Base-by-base conservation (phyloP, 768 basidiomycete species). In the Kwoniella bestiolae region DNA sequence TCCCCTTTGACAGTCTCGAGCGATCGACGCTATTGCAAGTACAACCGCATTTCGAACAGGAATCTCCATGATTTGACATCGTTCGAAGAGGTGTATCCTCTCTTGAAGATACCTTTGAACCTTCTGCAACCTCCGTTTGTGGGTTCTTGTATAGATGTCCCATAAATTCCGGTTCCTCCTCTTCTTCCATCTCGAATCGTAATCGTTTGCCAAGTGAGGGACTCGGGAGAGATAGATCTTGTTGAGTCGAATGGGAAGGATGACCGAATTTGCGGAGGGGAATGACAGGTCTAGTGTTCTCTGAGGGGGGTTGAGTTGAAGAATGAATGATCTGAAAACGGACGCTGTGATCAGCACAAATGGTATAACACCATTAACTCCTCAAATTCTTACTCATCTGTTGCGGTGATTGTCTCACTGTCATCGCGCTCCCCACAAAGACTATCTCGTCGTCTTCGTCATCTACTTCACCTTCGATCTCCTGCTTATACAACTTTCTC, bases 381-480 rank as follows among this genome's bases (percentile, higher is more conserved):
- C n/a, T n/a, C n/a, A n/a, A n/a, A n/a, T n/a, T n/a, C n/a, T n/a
- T n/a, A 38, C 35, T 38, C 18, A 41, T 18, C 12, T 41, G 12
- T 41, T 18, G 12, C 12, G 38, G 18, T 2, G 38, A 1, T 1
- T 11, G 0, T 1, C 12, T 8, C 14, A 41, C 38, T 41, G 38
- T 14, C 12, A 41, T 0, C 0, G 38, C 2, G 18, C 18, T 2
- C 0, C 58, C 58, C 0, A 38, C 34, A 6, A 60, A 60, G 3
- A n/a, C 28, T 1, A 60, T 46, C 5, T 58, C 56, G 4, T 58
- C 56, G 29, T 41, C 57, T 34, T 46, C 26, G 25, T 60, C 58
- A 7, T 50, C 47, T 23, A 3, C 9, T 7, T 46, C 28, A n/a
- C 16, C 56, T 6, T 35, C 32, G 3, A 16, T 1, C 11, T 16